Evolutionary conservation across 768 basidiomycete genomes (phyloP).

Genomic region (Psilocybe cubensis): DNA sequence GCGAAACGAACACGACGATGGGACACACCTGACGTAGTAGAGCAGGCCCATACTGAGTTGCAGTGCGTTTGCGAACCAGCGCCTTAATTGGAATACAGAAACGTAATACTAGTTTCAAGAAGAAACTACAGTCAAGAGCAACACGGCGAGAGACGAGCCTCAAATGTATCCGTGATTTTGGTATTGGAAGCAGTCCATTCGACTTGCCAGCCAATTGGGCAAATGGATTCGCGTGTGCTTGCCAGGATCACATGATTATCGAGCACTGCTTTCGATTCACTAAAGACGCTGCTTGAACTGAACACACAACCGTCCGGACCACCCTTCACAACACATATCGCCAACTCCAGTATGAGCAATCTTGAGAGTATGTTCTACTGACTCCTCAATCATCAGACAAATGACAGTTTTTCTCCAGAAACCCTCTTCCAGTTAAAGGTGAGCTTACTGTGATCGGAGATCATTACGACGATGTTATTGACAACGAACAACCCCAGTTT

Average conservation of each 20-base stretch:
- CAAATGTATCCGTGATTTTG: no score
- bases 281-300: no score
- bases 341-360: slow-evolving; percentile 66
- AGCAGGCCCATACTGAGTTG: slow-evolving; percentile 50
- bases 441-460: background rate
- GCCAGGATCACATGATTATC: slow-evolving; percentile 2
- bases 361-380: slow-evolving; percentile 77
- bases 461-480: slow-evolving; percentile 5
- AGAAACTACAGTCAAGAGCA: slow-evolving; percentile 1
- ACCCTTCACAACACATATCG: slow-evolving; percentile 5
- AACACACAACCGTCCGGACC: no score
- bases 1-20: background rate
- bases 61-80: slow-evolving; percentile 8
- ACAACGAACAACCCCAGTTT: slow-evolving; percentile 60
- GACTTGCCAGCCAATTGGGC: no score
- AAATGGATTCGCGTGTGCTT: background rate
- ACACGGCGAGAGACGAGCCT: background rate
- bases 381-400: slow-evolving; percentile 23
- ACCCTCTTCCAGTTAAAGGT: slow-evolving; percentile 99
- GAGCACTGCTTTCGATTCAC: slow-evolving; percentile 7
- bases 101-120: background rate
- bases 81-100: slow-evolving; percentile 2
- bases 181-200: no score
- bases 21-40: slow-evolving; percentile 62
- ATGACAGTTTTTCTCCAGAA: slow-evolving; percentile 55